Evolutionary conservation across 805 yeast species (phyloP), one percentile per base, ranked within the genome.

Genomic region (Saturnispora silvae): DNA sequence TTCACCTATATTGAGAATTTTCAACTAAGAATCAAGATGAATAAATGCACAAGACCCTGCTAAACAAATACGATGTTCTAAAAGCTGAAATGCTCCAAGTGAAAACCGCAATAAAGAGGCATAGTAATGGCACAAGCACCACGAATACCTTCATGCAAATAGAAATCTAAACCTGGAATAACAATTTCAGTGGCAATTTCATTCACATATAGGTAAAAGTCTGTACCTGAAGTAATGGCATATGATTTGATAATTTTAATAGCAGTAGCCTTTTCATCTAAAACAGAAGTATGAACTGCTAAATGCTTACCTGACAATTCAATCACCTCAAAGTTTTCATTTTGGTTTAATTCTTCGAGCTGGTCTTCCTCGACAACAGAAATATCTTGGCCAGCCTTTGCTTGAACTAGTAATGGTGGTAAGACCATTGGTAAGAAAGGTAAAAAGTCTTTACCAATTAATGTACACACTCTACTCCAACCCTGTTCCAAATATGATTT

Each of bases 271-370:
- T 92, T 92, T 45, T 89, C 97, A 53, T 92, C 98, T 41, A 92
- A 67, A n/a, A 83, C 66, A 10, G 96, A 85, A 3, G 96, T 87
- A 54, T 89, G 95, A 36, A 92, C 85, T 17, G 96, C 97, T 51
- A 92, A 75, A 52, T 84, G 87, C 57, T 85, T 87, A 37, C 97
- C 98, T 22, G 84, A 77, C 31, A 87, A 65, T 48, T 85, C 85
- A 38, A 92, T 77, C 32, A 92, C 92, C 52, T 92, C 97, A 92
- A 96, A 92, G 44, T 86, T 96, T 37, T 86, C 94, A 49, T 84
- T 82, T 51, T 76, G 78, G 48, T 77, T 81, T 45, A 75, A 75
- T 46, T 82, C 83, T 34, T 82, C 92, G 22, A 77, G 71, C 40
- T 94, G 94, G 41, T 80, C 87, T 46, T 87, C 95, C 49, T 89